Base-by-base conservation (phyloP, 306 rosid genomes). In the Cucurbita argyrosperma region DNA sequence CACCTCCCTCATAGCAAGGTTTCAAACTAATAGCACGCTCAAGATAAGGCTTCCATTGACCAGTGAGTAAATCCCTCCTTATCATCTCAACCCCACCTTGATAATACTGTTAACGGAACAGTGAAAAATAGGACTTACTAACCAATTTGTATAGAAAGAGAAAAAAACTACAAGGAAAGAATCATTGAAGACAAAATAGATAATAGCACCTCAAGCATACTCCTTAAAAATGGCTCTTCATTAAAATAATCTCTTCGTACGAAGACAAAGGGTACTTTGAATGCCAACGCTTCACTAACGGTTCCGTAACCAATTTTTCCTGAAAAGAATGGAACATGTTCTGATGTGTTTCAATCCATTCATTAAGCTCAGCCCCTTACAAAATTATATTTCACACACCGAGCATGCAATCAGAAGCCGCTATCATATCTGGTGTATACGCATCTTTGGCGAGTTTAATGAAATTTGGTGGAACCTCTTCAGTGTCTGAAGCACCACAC, bases 1-100 rank as follows among this genome's bases (percentile, higher is more conserved):
- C 87, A 83, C 96, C 95, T 56, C 85, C 96, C 80, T 89, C 92
- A 78, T 94, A 94, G 90, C 97, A 89, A 38, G 98, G 98, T 73
- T 85, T 90, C 85, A 94, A 88, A 88, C 90, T 89, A 76, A 94
- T 76, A 73, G 96, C 97, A 80, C 96, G 98, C 76, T 90, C 92
- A 83, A 94, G 96, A 80, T 94, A 94, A 75, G 98, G 98, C 80
- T 85, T 88, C 98, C 98, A 90, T n/a, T 90, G 98, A 88, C 98
- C 98, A 65, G 87, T 88, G 77, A 94, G 92, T 78, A 94, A 87
- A 75, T 94, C 98, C 85, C 98, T 88, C 77, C 98, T 79, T 76
- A 94, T 90, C 98, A 94, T 94, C 86, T 94, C 98, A 79, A 94
- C 97, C 0, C 98, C 98, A n/a, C 90, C 63, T 94, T 94, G 98